Conservation (phyloP, 352 stramenopile species). For the Globisporangium echinulatum region DNA sequence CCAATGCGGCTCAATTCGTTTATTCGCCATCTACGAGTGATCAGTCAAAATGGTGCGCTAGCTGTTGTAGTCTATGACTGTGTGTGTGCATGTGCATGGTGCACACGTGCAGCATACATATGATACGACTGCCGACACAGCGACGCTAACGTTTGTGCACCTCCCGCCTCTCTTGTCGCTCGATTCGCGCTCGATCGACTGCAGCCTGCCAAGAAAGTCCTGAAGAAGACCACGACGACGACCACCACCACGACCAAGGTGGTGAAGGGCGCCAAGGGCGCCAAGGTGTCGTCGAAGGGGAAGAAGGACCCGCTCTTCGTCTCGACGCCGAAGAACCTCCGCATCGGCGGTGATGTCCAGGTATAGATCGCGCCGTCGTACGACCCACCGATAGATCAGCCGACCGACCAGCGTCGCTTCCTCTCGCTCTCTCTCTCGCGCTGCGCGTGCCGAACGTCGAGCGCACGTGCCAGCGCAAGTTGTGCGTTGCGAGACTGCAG, state of each 20-base stretch:
- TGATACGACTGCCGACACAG: too few species aligned
- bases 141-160: not conserved
- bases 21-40: constrained; percentile 82
- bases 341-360: constrained; percentile 95
- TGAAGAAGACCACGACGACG: constrained; percentile 75
- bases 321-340: constrained; percentile 91
- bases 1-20: constrained; percentile 38
- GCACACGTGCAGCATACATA: not conserved
- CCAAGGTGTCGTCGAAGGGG: constrained; percentile 45
- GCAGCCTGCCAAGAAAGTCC: constrained; percentile 81
- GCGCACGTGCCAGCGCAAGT: not conserved
- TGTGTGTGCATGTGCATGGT: not conserved
- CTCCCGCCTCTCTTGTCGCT: not conserved
- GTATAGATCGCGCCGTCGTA: constrained; percentile 41
- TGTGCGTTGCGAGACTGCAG: too few species aligned
- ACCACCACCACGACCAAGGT: constrained; percentile 51
- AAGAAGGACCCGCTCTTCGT: constrained; percentile 95
- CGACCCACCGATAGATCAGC: constrained; percentile 8
- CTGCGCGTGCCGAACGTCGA: not conserved
- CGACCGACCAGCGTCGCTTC: not conserved
- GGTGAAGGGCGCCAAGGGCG: constrained; percentile 65
- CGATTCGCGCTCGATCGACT: not conserved
- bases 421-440: too few species aligned
- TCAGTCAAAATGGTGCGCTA: constrained; percentile 45
- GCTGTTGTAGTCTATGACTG: not conserved